Base-by-base conservation (phyloP, 2,329 filamentous ascomycete species). In the Lojkania enalia region DNA sequence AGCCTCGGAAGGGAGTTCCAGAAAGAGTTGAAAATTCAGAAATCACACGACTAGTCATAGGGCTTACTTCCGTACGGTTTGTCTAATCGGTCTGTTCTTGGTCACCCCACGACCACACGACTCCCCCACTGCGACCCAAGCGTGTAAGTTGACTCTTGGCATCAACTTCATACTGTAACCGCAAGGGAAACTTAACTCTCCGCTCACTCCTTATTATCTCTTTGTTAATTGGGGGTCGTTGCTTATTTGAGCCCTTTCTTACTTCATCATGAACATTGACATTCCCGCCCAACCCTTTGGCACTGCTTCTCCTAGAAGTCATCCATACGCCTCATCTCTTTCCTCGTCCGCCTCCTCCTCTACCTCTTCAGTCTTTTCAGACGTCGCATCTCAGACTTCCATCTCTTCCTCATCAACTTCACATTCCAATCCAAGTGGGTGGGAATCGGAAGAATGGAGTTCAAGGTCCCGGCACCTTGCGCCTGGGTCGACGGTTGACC, bases 281-380 rank as follows among this genome's bases (percentile, higher is more conserved):
- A 62, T 66, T 45, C 61, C 57, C 44, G 50, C 57, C 42, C 59
- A 53, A 25, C 58, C 55, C 49, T 62, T 66, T 63, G 63, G 62
- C 57, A 50, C 48, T 49, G 55, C 64, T 53, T 64, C 63, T 37
- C 58, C 65, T 31, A 60, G 58, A 55, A 70, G 69, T 62, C 72
- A 77, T 63, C 80, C 84, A 54, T 91, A 89, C 71, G 82, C 81
- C 66, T 81, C 83, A 48, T 85, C 86, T 31, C 74, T 90, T 76
- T 82, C 85, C 63, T 86, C 86, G 44, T 88, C 87, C 57, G 83
- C 86, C 46, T 90, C 88, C 20, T 86, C 86, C 44, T 90, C 87
- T 15, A 81, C 85, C 46, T 82, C 84, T 44, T 94, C 88, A 23
- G 78, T 90, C 59, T 94, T 89, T 78, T 94, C 89, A 55, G 80